Conservation (phyloP, 331 rosid species). For the Acacia pycnantha region DNA sequence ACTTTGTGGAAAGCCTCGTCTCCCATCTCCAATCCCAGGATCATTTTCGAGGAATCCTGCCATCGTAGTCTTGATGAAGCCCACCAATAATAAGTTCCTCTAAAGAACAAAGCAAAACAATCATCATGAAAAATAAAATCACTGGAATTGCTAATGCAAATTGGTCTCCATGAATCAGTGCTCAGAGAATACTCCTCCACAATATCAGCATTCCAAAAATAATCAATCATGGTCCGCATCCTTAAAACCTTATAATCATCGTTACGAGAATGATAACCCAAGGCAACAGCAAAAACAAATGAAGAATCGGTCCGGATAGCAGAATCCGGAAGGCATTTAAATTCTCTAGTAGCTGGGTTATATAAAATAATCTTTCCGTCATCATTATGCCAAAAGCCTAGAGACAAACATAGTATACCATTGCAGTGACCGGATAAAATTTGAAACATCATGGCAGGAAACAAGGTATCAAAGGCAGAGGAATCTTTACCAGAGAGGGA, state of each 20-base stretch:
- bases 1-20: neutral
- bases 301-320: neutral
- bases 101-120: conserved; percentile 13
- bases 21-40: conserved; percentile 1
- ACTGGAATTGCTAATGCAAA: neutral
- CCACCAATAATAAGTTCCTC: conserved; percentile 25
- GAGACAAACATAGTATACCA: conserved; percentile 22
- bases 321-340: neutral
- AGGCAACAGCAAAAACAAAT: neutral
- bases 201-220: too few relatives aligned
- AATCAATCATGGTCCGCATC: neutral
- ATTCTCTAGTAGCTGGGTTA: conserved; percentile 17
- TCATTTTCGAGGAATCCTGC: neutral
- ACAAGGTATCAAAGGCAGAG: neutral
- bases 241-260: conserved; percentile 21
- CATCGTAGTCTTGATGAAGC: neutral
- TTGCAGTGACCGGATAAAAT: conserved; percentile 19
- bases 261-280: conserved; percentile 17
- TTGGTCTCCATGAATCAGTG: conserved; percentile 14
- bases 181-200: conserved; percentile 19
- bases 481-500: neutral
- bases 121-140: neutral
- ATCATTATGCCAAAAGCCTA: neutral
- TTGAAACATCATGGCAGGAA: neutral
- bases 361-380: neutral